Percentiles rank a stretch among this genome's conserved stretches.
Evolutionary conservation across 73 alveolate genomes (phyloP).

Genomic region (Paramecium octaurelia): DNA sequence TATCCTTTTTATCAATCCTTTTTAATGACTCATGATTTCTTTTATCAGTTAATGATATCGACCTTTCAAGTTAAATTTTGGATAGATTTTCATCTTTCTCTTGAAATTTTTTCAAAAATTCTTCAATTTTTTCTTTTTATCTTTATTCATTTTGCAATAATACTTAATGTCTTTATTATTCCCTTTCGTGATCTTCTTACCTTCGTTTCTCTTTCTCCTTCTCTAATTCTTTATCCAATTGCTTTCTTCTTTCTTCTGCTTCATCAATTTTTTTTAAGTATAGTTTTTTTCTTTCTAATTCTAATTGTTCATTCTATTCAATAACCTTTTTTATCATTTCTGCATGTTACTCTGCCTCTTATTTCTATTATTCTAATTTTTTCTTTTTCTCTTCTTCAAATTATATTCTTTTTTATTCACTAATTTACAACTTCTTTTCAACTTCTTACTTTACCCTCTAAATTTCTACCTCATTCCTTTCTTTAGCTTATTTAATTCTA

Average conservation of each 20-base stretch:
- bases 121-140: constrained; percentile 6
- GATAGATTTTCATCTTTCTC: not conserved
- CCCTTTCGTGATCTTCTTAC: not conserved
- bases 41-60: not conserved
- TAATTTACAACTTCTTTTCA: not conserved
- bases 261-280: not conserved
- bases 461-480: not conserved
- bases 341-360: not conserved
- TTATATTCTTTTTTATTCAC: not conserved
- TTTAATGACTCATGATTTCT: not conserved
- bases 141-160: not conserved
- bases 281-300: not conserved
- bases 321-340: not conserved
- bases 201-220: not conserved
- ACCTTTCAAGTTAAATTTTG: not conserved
- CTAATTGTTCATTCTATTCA: not conserved
- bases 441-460: not conserved
- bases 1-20: not conserved
- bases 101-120: not conserved
- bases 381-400: not conserved
- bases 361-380: not conserved
- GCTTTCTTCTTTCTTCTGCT: not conserved
- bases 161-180: not conserved
- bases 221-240: not conserved
- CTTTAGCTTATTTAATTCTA: not conserved